These are phyloP conservation scores for Neospermospora avenae DNA, from an alignment of 2,329 filamentous ascomycete genomes.

Conservation along the genomic window DNA sequence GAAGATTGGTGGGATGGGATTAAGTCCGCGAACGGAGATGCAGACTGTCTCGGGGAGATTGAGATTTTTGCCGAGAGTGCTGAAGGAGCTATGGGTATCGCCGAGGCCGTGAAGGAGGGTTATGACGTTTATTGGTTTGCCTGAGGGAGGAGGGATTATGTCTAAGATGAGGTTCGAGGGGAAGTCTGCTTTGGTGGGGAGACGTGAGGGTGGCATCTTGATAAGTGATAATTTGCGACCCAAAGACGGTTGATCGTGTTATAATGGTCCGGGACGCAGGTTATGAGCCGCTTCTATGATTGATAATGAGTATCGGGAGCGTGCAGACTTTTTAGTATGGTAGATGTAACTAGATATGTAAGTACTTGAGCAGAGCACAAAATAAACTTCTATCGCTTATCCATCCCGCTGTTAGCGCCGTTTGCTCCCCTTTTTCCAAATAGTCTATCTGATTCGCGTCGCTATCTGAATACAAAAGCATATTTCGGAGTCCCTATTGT, in stretches of 20 bases:
- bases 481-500: too few species aligned
- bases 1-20: conserved; percentile 53
- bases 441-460: neutral
- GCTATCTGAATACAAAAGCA: neutral
- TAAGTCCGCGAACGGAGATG: conserved; percentile 58
- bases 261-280: neutral
- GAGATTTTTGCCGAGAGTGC: conserved; percentile 53
- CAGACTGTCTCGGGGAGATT: conserved; percentile 63
- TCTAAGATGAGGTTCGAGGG: conserved; percentile 40
- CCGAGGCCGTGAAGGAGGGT: conserved; percentile 68
- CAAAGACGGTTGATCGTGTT: too few species aligned
- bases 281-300: neutral
- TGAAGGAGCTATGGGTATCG: conserved; percentile 58
- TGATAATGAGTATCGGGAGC: neutral
- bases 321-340: neutral
- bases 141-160: conserved; percentile 33
- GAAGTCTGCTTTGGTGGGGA: conserved; percentile 45
- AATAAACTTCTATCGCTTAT: neutral
- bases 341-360: too few species aligned
- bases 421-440: neutral
- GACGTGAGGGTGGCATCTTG: conserved; percentile 16
- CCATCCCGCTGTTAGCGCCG: neutral
- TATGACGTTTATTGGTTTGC: conserved; percentile 55
- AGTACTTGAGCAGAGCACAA: neutral
- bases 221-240: neutral